These are phyloP conservation scores for Skeletonema marinoi DNA, from an alignment of 108 stramenopile species.

Conservation along the genomic window DNA sequence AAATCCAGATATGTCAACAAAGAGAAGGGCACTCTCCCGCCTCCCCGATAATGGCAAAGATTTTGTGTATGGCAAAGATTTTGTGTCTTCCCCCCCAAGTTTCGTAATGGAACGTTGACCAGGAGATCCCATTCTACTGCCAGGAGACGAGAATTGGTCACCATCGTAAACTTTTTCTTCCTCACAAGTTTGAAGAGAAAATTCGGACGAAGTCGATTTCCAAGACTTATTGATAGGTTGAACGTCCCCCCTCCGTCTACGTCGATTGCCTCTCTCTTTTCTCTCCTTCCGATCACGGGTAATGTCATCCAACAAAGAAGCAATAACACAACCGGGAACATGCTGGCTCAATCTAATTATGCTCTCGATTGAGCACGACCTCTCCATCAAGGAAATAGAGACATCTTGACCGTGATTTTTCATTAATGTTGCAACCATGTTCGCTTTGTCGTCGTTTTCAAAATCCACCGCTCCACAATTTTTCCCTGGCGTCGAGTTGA, in stretches of 20 bases:
- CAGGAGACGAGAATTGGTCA: not conserved
- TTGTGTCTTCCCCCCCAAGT: not conserved
- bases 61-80: constrained; percentile 24
- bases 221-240: not conserved
- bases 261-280: not conserved
- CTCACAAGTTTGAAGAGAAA: not conserved
- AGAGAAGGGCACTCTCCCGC: constrained; percentile 68
- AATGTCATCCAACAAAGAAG: constrained; percentile 35
- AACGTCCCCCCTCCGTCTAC: not conserved
- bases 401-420: constrained; percentile 17
- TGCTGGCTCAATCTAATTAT: constrained; percentile 57
- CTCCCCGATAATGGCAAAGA: constrained; percentile 42
- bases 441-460: constrained; percentile 26
- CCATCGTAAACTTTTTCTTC: not conserved
- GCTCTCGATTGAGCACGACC: constrained; percentile 46
- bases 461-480: not conserved
- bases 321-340: constrained; percentile 56
- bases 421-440: constrained; percentile 27
- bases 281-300: constrained; percentile 3
- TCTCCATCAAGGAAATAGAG: constrained; percentile 18
- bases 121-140: not conserved
- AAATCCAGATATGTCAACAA: constrained; percentile 90
- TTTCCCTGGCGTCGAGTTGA: not conserved
- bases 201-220: not conserved
- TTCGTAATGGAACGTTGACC: not conserved